Evolutionary conservation across 192 early-diverging fungal genomes (phyloP), one percentile per base, ranked within the genome.

Genomic region (Anaeromyces robustus): DNA sequence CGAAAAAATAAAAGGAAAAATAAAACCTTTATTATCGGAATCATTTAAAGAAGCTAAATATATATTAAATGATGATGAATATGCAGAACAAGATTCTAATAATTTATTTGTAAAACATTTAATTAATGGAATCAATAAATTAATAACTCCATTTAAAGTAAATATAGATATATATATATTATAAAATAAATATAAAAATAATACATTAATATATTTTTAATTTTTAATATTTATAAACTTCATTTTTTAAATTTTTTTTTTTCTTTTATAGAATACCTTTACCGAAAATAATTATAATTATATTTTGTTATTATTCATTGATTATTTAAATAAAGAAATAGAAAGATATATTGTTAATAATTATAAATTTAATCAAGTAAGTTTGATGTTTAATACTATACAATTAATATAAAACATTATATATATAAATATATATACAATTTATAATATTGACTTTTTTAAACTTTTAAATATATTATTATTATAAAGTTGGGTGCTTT

Each of bases 31-130:
- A 14, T 86, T 97, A 52, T 91, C 93, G 82, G 93, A 95, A 28
- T 87, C 94, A 12, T 95, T 94, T 81, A 86, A 90, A 32, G 95
- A 97, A 77, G 88, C 95, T 78, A 94, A 94, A 81, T 99, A 99
- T 81, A 92, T 94, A 6, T 88, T 98, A 26, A 90, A 92, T 28
- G 95, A 97, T 77, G 95, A 98, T 77, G 96, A 99, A 85, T 98
- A 96, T 82, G 87, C 90, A 30, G 92, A 93, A 77, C 87, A 90
- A 77, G 92, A 94, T 81, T 78, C 83, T 11, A 81, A 82, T 29
- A 94, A 95, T 78, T 82, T 88, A 43, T 97, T 98, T 86, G 89
- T 93, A 13, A 92, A 94, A 81, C 89, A 95, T 30, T 96, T 98
- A 81, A 83, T 89, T 19, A 80, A 87, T n/a, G 92, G 92, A 43